phyloP scores from a whole-genome alignment of 345 rosid species.

The Dipteronia sinensis region DNA sequence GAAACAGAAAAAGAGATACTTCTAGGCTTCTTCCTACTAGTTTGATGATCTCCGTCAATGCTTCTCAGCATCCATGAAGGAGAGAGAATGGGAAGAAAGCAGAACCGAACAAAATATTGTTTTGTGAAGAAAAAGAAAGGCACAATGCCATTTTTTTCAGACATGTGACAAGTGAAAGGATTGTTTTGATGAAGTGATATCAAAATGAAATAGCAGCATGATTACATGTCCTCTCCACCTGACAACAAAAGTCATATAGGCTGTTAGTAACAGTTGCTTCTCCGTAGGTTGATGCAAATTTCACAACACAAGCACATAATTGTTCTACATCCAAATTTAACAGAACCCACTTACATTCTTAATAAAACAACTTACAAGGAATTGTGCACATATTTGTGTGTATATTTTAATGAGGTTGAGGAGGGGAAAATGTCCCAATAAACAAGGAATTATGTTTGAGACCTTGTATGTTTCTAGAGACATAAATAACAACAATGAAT shows the following conservation, averaged over 20 bases:
- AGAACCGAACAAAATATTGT: constrained; percentile 30
- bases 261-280: neutral
- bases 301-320: neutral
- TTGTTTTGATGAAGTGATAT: neutral
- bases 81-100: constrained; percentile 34
- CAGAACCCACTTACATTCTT: neutral
- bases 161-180: neutral
- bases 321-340: neutral
- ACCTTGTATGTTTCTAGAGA: constrained; percentile 4
- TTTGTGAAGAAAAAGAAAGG: constrained; percentile 36
- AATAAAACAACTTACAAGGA: neutral
- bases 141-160: constrained; percentile 25
- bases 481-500: neutral
- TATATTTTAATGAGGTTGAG: no score
- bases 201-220: neutral
- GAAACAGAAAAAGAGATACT: constrained; percentile 31
- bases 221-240: neutral
- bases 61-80: constrained; percentile 19
- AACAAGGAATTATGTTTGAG: constrained; percentile 17
- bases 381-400: no score
- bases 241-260: neutral
- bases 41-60: constrained; percentile 10
- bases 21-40: constrained; percentile 28
- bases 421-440: constrained; percentile 20
- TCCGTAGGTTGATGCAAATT: neutral